A percentile compares a stretch with the other conserved stretches of the same genome.
phyloP scores from a whole-genome alignment of 164 flowering plant genomes.

The Tetrastigma voinierianum region DNA sequence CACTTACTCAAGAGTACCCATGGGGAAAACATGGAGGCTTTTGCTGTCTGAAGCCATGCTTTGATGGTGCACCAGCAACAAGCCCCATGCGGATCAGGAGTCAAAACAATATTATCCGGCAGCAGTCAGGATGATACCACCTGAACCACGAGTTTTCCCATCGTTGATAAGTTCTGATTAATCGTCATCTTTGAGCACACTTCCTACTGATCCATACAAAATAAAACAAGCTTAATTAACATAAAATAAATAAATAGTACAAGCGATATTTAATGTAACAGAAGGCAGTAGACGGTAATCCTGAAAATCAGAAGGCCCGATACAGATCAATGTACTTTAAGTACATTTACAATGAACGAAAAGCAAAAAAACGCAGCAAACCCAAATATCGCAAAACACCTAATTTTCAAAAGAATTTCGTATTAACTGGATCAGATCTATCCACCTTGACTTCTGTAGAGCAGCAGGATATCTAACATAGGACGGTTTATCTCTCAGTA shows the following conservation, averaged over 20 bases:
- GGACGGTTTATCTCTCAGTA: background rate
- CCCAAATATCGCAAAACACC: no score
- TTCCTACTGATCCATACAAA: slow-evolving; percentile 10
- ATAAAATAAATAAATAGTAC: background rate
- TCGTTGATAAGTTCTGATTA: slow-evolving; percentile 63
- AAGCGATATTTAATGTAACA: no score
- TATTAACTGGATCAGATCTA: no score
- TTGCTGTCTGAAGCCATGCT: slow-evolving; percentile 61
- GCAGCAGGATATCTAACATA: no score
- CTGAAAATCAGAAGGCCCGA: no score
- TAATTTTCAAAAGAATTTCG: no score
- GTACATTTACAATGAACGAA: no score
- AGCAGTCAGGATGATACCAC: slow-evolving; percentile 80
- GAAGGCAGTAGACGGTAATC: no score
- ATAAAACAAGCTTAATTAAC: background rate
- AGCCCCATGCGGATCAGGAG: slow-evolving; percentile 64
- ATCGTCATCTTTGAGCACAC: slow-evolving; percentile 69
- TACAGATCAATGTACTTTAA: no score
- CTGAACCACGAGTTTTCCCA: slow-evolving; percentile 84
- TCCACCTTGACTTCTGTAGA: no score
- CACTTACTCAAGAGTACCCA: slow-evolving; percentile 81
- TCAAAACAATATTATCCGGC: slow-evolving; percentile 81
- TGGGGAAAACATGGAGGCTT: slow-evolving; percentile 82
- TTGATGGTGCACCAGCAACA: slow-evolving; percentile 72
- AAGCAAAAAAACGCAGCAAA: no score